Conservation (phyloP, 2,329 filamentous ascomycete genomes). For the Trichoderma koningii region DNA sequence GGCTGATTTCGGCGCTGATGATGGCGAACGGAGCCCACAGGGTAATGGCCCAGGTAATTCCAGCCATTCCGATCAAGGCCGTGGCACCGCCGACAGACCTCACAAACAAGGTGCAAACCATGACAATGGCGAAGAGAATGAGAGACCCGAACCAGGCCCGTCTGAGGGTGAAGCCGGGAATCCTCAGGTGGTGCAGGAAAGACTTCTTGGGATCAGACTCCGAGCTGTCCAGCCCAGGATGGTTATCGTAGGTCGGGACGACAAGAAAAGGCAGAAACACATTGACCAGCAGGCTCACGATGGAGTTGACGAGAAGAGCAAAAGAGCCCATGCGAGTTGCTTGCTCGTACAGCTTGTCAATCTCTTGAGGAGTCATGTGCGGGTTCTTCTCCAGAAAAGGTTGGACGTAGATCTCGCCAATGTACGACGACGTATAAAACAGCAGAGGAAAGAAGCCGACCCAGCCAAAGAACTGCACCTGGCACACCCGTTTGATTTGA, state of each 20-base stretch:
- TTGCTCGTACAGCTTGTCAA: conserved; percentile 78
- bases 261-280: conserved; percentile 84
- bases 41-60: conserved; percentile 89
- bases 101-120: conserved; percentile 82
- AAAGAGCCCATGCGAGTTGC: conserved; percentile 87
- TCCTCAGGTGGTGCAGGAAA: conserved; percentile 65
- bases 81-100: conserved; percentile 71
- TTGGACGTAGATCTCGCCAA: conserved; percentile 89
- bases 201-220: conserved; percentile 41
- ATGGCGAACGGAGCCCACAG: conserved; percentile 95
- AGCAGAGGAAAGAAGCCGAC: conserved; percentile 94
- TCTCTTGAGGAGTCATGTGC: conserved; percentile 71
- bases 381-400: conserved; percentile 77
- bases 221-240: conserved; percentile 38
- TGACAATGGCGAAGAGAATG: conserved; percentile 77
- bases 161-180: conserved; percentile 82
- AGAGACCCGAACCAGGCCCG: conserved; percentile 85
- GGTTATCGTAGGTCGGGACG: conserved; percentile 71
- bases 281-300: conserved; percentile 80
- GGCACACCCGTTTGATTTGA: conserved; percentile 79
- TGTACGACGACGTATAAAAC: conserved; percentile 93
- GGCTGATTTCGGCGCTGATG: conserved; percentile 88
- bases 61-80: conserved; percentile 75
- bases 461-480: conserved; percentile 85
- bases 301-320: conserved; percentile 83